phyloP scores from a whole-genome alignment of 2,329 filamentous ascomycete genomes.

The Penicillium sp. region DNA sequence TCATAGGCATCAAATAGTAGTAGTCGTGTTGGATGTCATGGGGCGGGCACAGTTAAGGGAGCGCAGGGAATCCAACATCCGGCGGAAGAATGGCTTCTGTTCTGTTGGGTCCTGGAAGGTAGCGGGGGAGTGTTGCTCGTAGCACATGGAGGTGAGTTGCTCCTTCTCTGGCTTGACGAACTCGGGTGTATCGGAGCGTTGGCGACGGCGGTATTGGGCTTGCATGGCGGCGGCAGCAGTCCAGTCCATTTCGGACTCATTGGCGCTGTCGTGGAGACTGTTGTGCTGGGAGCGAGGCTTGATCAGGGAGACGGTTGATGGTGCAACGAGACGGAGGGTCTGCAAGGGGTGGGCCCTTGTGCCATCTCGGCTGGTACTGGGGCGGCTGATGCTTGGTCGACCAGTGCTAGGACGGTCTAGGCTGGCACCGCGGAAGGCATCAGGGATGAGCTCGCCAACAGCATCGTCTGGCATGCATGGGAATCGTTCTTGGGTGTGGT shows the following conservation, averaged over 20 bases:
- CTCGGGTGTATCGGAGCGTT: constrained; percentile 31
- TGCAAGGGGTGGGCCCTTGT: constrained; percentile 27
- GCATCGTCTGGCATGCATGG: constrained; percentile 30
- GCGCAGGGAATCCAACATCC: constrained; percentile 22
- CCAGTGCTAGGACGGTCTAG: constrained; percentile 18
- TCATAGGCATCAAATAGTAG: constrained; percentile 16
- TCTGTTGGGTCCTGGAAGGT: constrained; percentile 21
- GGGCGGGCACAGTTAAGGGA: constrained; percentile 20
- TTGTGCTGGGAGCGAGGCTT: constrained; percentile 27
- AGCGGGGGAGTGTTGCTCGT: constrained; percentile 29
- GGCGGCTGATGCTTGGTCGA: constrained; percentile 18
- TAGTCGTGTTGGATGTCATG: constrained; percentile 16
- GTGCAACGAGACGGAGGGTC: constrained; percentile 38
- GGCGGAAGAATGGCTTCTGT: constrained; percentile 18
- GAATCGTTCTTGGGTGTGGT: constrained; percentile 28
- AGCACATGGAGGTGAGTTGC: constrained; percentile 32
- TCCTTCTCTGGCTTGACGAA: constrained; percentile 27
- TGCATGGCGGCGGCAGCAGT: constrained; percentile 39
- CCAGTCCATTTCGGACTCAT: constrained; percentile 33
- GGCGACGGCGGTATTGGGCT: constrained; percentile 35
- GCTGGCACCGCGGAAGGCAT: constrained; percentile 13
- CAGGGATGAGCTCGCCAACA: constrained; percentile 13
- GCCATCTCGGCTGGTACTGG: constrained; percentile 27
- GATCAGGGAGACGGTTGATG: constrained; percentile 36
- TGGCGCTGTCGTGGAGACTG: constrained; percentile 7